phyloP scores from a whole-genome alignment of 495 filamentous ascomycete genomes.

The Baudoinia panamericana region DNA sequence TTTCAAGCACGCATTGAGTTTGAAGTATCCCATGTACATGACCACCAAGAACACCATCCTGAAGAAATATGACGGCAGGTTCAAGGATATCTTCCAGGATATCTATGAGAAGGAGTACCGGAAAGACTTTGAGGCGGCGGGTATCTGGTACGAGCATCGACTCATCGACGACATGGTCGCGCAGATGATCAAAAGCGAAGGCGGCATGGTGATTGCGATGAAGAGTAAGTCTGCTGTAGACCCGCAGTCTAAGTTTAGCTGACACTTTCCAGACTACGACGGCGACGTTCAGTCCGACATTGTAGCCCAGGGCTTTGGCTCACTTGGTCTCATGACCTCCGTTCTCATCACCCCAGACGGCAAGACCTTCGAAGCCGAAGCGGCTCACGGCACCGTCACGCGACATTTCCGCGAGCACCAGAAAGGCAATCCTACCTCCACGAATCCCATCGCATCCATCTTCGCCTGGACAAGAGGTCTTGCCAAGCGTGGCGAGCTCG shows the following conservation, averaged over 20 bases:
- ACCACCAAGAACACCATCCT: constrained; percentile 99
- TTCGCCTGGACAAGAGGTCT: constrained; percentile 97
- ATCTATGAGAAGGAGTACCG: constrained; percentile 81
- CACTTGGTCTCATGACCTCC: constrained; percentile 95
- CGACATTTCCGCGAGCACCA: constrained; percentile 98
- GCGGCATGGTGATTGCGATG: constrained; percentile 91
- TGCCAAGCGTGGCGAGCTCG: constrained; percentile 80
- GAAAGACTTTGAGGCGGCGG: constrained; percentile 74
- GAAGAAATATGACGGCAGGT: constrained; percentile 94
- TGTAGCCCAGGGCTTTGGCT: constrained; percentile 95
- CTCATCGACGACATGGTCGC: constrained; percentile 99
- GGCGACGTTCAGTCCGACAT: constrained; percentile 98
- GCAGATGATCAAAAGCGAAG: constrained; percentile 97
- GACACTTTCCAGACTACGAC: constrained; percentile 63
- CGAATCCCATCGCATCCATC: constrained; percentile 96
- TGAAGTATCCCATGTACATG: constrained; percentile 86
- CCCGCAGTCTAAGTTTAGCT: constrained; percentile 9
- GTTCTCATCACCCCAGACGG: constrained; percentile 91
- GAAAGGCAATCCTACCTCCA: constrained; percentile 90
- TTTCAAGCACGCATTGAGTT: constrained; percentile 86
- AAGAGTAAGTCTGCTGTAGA: constrained; percentile 57
- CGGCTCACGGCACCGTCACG: constrained; percentile 95
- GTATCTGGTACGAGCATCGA: constrained; percentile 98
- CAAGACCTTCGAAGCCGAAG: constrained; percentile 92
- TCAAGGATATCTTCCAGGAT: constrained; percentile 99